Base-by-base conservation (phyloP, 345 rosid genomes). In the Cardiospermum halicacabum region DNA sequence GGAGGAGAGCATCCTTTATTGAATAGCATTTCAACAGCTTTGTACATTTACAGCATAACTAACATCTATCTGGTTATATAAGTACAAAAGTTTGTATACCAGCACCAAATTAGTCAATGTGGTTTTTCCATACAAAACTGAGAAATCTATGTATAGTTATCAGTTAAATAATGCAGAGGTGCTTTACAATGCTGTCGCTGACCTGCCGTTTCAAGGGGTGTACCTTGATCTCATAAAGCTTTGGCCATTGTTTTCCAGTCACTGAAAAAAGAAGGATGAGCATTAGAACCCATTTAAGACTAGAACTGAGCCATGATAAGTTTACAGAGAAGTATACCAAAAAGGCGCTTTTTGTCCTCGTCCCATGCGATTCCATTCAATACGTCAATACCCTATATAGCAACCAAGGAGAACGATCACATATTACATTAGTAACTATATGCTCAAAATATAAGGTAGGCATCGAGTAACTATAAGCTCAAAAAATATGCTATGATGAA, bases 341-440 rank as follows among this genome's bases (percentile, higher is more conserved):
- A 88, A 28, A 85, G 47, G 50, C 99, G 97, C 48, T 82, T 82
- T 58, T 68, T 65, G 4, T 80, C 64, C 16, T 68, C 48, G 79
- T 94, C 97, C 97, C 97, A 91, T 39, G 99, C 99, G 70, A 94
- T 94, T 40, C 99, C 99, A 40, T 94, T 94, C 67, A 94, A 72
- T 58, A 94, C 97, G 83, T 94, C 99, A 64, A 94, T 76, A 53
- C 67, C 74, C 97, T 89, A 43, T n/a, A n/a, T n/a, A n/a, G n/a
- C n/a, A n/a, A n/a, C n/a, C 31, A 59, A 69, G 53, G 53, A 53
- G 58, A 19, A 37, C 61, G 59, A 70, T 49, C 28, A 11, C 56
- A 19, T 64, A 48, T 58, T 24, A 63, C 2, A 30, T 62, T 15
- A 54, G 56, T 55, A 15, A 50, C 22, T 3, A 15, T 13, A 67